Evolutionary conservation across 345 rosid genomes (phyloP).

Genomic region (Erucastrum elatum): DNA sequence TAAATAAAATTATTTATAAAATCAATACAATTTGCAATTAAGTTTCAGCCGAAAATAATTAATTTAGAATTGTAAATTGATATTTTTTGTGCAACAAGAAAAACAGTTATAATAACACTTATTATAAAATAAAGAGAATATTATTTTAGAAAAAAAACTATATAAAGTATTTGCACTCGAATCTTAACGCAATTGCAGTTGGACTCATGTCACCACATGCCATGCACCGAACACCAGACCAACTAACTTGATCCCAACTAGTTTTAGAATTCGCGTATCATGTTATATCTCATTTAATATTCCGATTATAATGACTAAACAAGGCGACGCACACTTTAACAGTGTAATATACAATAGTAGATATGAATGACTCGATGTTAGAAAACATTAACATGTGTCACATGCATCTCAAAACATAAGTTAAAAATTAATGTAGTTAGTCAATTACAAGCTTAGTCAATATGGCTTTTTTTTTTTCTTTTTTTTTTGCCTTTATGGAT

Average conservation of each 20-base stretch:
- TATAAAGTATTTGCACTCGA: slow-evolving; percentile 12
- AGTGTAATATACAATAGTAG: slow-evolving; percentile 5
- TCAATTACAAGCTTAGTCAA: not conserved
- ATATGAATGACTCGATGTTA: slow-evolving; percentile 14
- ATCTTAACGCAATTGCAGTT: slow-evolving; percentile 40
- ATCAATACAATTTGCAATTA: no score
- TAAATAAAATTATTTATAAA: no score
- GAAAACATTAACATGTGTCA: not conserved
- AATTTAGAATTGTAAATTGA: no score
- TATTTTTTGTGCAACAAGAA: no score
- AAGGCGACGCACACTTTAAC: slow-evolving; percentile 3
- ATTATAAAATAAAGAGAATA: no score
- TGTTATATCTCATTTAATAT: not conserved
- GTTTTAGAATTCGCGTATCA: slow-evolving; percentile 28
- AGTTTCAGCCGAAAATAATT: no score
- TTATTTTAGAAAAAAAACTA: no score
- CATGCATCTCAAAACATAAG: not conserved
- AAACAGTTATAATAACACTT: no score
- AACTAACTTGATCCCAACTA: slow-evolving; percentile 34
- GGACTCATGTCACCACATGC: slow-evolving; percentile 43
- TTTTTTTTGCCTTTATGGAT: slow-evolving; percentile 5
- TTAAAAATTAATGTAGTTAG: not conserved
- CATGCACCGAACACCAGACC: slow-evolving; percentile 33
- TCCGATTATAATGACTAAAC: not conserved
- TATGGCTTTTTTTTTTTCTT: not conserved